Evolutionary conservation across 1,139 yeast genomes (phyloP).

Genomic region (Blastobotrys indianensis): DNA sequence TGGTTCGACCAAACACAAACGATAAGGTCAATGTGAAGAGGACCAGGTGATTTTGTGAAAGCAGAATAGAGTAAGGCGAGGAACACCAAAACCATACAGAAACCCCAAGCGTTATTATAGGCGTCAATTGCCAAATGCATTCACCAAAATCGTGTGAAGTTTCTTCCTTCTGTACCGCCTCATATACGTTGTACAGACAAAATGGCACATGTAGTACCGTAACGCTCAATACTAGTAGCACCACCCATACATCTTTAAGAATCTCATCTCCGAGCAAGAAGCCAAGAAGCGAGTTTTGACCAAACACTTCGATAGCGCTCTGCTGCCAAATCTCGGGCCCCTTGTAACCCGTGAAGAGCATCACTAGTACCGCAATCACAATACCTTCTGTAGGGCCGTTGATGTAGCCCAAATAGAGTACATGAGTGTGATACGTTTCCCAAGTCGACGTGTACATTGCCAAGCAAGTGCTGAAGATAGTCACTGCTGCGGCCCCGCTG

Average conservation of each 20-base stretch:
- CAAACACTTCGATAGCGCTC: constrained; percentile 19
- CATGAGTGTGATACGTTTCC: constrained; percentile 78
- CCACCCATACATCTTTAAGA: constrained; percentile 33
- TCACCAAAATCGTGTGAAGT: constrained; percentile 45
- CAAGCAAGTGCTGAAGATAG: constrained; percentile 59
- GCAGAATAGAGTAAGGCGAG: constrained; percentile 34
- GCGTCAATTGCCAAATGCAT: constrained; percentile 35
- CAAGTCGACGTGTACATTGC: constrained; percentile 73
- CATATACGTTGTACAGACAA: constrained; percentile 51
- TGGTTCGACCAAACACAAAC: constrained; percentile 63
- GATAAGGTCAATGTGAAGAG: constrained; percentile 59
- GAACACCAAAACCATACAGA: constrained; percentile 34
- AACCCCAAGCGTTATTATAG: constrained; percentile 27
- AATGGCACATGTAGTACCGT: constrained; percentile 43
- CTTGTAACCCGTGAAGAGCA: constrained; percentile 49
- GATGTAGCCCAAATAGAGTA: constrained; percentile 57
- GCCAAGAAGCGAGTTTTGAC: constrained; percentile 13
- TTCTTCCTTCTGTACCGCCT: constrained; percentile 40
- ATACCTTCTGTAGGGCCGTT: constrained; percentile 84
- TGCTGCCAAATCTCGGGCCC: constrained; percentile 59
- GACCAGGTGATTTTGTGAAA: constrained; percentile 43
- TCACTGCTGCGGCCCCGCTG: constrained; percentile 37
- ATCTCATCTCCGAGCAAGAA: constrained; percentile 29
- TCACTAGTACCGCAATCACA: constrained; percentile 49
- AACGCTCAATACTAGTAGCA: constrained; percentile 45